Percentiles rank a stretch among this genome's conserved stretches.
Evolutionary conservation across 2,329 filamentous ascomycete species (phyloP).

Genomic region (Colletotrichum tropicicola): DNA sequence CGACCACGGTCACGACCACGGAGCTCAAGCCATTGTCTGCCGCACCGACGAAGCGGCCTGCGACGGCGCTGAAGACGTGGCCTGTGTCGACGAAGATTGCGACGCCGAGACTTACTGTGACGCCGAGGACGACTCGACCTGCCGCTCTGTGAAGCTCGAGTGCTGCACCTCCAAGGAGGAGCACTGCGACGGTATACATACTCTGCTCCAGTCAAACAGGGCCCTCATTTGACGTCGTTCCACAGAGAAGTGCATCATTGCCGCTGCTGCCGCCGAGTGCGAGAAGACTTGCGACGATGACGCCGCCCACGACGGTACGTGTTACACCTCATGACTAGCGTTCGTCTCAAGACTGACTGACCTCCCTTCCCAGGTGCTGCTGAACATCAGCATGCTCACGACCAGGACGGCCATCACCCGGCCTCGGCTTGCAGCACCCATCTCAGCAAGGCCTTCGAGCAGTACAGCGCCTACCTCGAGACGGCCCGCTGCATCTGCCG

Average conservation of each 20-base stretch:
- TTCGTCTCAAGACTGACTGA: background rate
- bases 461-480: slow-evolving; percentile 45
- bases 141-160: slow-evolving; percentile 29
- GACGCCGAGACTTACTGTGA: slow-evolving; percentile 32
- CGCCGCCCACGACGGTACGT: slow-evolving; percentile 35
- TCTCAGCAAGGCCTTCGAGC: slow-evolving; percentile 42
- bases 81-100: slow-evolving; percentile 20
- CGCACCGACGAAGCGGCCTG: slow-evolving; percentile 8
- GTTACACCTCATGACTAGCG: background rate
- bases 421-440: slow-evolving; percentile 42
- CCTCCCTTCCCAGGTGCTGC: slow-evolving; percentile 23
- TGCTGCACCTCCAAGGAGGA: slow-evolving; percentile 39
- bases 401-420: slow-evolving; percentile 36
- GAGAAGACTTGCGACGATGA: slow-evolving; percentile 39
- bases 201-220: background rate
- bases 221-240: background rate
- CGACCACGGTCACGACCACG: slow-evolving; percentile 12
- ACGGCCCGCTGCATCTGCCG: slow-evolving; percentile 48
- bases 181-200: slow-evolving; percentile 37
- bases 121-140: slow-evolving; percentile 21
- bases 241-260: slow-evolving; percentile 42
- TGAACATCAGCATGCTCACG: slow-evolving; percentile 38
- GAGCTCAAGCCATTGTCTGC: background rate
- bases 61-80: background rate
- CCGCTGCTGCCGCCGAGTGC: slow-evolving; percentile 41